phyloP scores from a whole-genome alignment of 2,329 filamentous ascomycete species.

The Aspergillus uvarum region DNA sequence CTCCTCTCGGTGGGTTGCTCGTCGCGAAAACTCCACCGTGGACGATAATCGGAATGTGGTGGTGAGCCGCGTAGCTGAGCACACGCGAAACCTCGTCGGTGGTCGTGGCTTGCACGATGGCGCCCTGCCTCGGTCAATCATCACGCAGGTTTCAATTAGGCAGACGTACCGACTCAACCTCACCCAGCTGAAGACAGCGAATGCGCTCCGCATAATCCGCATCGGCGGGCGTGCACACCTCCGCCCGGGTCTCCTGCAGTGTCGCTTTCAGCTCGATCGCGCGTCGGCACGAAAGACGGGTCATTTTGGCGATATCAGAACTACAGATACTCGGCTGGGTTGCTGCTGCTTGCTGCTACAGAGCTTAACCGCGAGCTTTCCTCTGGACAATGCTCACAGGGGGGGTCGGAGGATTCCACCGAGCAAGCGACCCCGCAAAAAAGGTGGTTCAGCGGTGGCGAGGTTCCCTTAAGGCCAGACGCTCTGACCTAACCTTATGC shows the following conservation, averaged over 20 bases:
- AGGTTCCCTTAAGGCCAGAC: not conserved
- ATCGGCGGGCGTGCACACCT: conserved; percentile 10
- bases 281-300: conserved; percentile 10
- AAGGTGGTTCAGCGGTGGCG: not conserved
- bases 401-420: too few species aligned
- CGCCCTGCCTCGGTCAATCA: conserved; percentile 9
- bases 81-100: conserved; percentile 8
- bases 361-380: too few species aligned
- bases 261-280: conserved; percentile 9
- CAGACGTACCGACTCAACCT: conserved; percentile 11
- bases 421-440: not conserved
- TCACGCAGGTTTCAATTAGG: not conserved
- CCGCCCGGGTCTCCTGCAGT: conserved; percentile 12
- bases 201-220: conserved; percentile 12
- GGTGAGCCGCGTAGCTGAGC: conserved; percentile 40
- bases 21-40: conserved; percentile 59
- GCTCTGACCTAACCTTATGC: not conserved
- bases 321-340: too few species aligned
- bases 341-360: too few species aligned
- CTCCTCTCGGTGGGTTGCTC: conserved; percentile 50
- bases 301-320: conserved; percentile 1
- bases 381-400: too few species aligned
- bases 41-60: conserved; percentile 53
- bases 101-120: conserved; percentile 15
- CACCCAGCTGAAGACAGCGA: conserved; percentile 13